A percentile compares a stretch with the other conserved stretches of the same genome.
Evolutionary conservation across 345 rosid species (phyloP).

Genomic region (Nasturtium officinale): DNA sequence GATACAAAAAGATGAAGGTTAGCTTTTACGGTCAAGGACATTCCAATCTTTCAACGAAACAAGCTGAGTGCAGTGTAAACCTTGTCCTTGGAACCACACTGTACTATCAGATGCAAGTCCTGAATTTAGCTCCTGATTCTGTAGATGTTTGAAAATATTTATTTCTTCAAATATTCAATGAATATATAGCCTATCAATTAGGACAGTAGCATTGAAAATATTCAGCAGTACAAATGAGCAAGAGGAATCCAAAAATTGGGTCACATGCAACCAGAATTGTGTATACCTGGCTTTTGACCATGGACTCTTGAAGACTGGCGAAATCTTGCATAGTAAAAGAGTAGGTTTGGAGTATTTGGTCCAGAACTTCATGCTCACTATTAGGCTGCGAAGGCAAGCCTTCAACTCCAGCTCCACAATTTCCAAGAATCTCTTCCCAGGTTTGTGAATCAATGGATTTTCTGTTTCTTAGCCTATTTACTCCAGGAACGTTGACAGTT

Average conservation of each 20-base stretch:
- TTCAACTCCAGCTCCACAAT: constrained; percentile 52
- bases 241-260: background rate
- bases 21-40: background rate
- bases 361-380: constrained; percentile 54
- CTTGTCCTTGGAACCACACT: constrained; percentile 49
- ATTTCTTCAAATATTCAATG: background rate
- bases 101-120: constrained; percentile 45
- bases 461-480: constrained; percentile 51
- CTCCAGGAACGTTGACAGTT: constrained; percentile 45
- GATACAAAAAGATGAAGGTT: constrained; percentile 28
- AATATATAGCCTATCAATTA: background rate
- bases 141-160: constrained; percentile 9
- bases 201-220: background rate
- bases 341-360: constrained; percentile 48
- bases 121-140: constrained; percentile 50
- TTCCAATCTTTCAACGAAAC: background rate
- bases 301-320: constrained; percentile 48
- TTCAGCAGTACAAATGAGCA: constrained; percentile 2
- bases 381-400: constrained; percentile 48
- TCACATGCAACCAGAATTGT: background rate
- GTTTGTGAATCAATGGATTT: constrained; percentile 57
- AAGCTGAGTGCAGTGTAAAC: constrained; percentile 36
- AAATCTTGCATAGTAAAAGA: constrained; percentile 53
- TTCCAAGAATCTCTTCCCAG: constrained; percentile 68
- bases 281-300: constrained; percentile 62